These are phyloP conservation scores for Imleria badia DNA, from an alignment of 768 basidiomycete genomes.

Conservation along the genomic window DNA sequence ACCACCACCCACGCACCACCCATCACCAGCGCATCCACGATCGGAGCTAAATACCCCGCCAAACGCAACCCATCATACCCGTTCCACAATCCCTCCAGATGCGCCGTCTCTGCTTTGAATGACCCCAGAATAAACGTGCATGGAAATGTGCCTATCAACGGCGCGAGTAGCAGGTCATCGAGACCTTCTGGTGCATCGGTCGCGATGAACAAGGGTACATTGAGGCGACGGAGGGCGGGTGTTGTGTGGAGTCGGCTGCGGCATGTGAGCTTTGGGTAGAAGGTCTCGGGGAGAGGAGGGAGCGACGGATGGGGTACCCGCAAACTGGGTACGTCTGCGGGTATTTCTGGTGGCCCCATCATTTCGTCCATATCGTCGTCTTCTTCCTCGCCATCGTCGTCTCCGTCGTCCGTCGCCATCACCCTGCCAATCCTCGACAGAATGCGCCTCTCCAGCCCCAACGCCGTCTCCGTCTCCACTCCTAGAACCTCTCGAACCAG, in stretches of 20 bases:
- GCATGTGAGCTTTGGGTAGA: slow-evolving; percentile 34
- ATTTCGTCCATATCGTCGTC: not conserved
- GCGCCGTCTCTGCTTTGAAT: slow-evolving; percentile 36
- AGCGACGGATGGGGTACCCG: slow-evolving; percentile 30
- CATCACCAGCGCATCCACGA: slow-evolving; percentile 71
- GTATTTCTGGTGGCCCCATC: slow-evolving; percentile 19
- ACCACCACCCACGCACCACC: slow-evolving; percentile 56
- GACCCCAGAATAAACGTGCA: slow-evolving; percentile 60
- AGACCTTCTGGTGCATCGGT: slow-evolving; percentile 52
- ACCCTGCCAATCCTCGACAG: not conserved
- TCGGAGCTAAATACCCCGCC: slow-evolving; percentile 50
- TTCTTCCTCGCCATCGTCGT: not conserved
- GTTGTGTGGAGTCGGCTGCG: slow-evolving; percentile 37
- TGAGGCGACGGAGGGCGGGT: slow-evolving; percentile 39
- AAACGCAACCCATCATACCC: slow-evolving; percentile 50
- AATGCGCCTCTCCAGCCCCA: slow-evolving; percentile 26
- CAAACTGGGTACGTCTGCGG: slow-evolving; percentile 18
- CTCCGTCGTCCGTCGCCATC: not conserved
- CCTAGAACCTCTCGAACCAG: slow-evolving; percentile 52
- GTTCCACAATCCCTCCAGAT: slow-evolving; percentile 40
- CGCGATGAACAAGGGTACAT: slow-evolving; percentile 63
- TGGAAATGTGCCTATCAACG: slow-evolving; percentile 56
- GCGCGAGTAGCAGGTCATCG: slow-evolving; percentile 41
- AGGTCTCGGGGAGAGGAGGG: slow-evolving; percentile 19
- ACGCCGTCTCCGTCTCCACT: slow-evolving; percentile 36